Base-by-base conservation (phyloP, 2,329 filamentous ascomycete species). In the Neonectria punicea region DNA sequence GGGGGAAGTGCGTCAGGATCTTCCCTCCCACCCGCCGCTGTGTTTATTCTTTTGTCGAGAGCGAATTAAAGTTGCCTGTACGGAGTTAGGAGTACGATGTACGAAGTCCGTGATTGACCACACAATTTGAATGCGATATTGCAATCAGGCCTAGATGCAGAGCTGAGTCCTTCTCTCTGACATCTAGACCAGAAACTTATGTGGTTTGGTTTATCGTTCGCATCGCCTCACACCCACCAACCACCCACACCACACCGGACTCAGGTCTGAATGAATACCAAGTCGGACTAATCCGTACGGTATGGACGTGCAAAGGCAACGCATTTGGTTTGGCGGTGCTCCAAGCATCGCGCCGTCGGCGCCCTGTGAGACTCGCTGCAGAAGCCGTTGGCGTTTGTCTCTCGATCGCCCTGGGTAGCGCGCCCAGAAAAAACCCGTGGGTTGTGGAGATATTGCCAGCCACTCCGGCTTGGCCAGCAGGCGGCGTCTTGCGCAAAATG, bases 401-500 rank as follows among this genome's bases (percentile, higher is more conserved):
- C 32, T 50, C 44, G 20, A 20, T 32, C 14, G 16, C 28, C 11
- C n/a, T n/a, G 47, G 28, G 30, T 50, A 50, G 47, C 47, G 47
- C 16, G 47, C n/a, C 47, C 28, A 50, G 18, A 34, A 47, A 32
- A 50, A 47, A 16, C 44, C 44, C 53, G 44, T 28, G 44, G 36
- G 51, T n/a, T 28, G 58, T 47, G 62, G 58, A 53, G 46, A 51
- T 50, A 22, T 11, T 32, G 43, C 53, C 54, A 63, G 54, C 39
- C 60, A 53, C 53, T 51, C 47, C 16, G 47, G 28, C 60, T 63
- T 63, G 47, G 47, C 60, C 49, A 32, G 22, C 43, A 39, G 60
- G 49, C 49, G 60, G 54, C 53, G 54, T 22, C 34, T 57, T 63
- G 55, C 54, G 60, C 54, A 58, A 53, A 63, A 39, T 58, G 46